A percentile compares a stretch with the other conserved stretches of the same genome.
These are phyloP conservation scores for Periconia sp. DNA, from an alignment of 2,329 filamentous ascomycete species.

Conservation along the genomic window DNA sequence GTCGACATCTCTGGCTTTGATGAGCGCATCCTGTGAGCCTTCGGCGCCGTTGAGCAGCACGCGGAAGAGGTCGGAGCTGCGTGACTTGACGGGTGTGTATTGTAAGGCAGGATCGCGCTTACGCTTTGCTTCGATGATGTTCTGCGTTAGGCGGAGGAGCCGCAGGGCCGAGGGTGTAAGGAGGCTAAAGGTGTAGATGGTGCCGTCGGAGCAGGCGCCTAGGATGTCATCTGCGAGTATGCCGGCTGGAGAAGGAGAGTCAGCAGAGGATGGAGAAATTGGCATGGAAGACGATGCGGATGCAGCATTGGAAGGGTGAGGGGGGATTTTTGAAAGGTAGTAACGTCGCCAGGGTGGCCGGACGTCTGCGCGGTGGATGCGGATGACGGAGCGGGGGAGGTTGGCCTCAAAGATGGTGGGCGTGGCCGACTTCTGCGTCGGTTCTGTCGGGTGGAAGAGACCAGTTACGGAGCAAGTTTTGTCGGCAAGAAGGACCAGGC, in stretches of 20 bases:
- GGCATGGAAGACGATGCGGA: no score
- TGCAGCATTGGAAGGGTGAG: slow-evolving; percentile 4
- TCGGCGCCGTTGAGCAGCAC: slow-evolving; percentile 25
- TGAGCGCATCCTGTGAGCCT: slow-evolving; percentile 18
- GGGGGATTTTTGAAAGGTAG: background rate
- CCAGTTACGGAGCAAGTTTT: slow-evolving; percentile 34
- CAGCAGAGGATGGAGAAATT: slow-evolving; percentile 16
- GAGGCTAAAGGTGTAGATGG: slow-evolving; percentile 62
- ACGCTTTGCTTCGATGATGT: slow-evolving; percentile 49
- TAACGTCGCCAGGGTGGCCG: slow-evolving; percentile 38
- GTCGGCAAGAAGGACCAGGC: slow-evolving; percentile 36
- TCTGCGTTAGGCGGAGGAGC: slow-evolving; percentile 73
- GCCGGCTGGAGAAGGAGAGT: slow-evolving; percentile 17
- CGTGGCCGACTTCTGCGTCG: slow-evolving; percentile 25
- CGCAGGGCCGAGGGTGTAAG: slow-evolving; percentile 65
- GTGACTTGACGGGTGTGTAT: slow-evolving; percentile 13
- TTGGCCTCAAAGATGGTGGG: slow-evolving; percentile 45
- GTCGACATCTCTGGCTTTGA: slow-evolving; percentile 26
- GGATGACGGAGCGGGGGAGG: slow-evolving; percentile 45
- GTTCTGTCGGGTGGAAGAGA: slow-evolving; percentile 26
- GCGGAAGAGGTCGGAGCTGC: slow-evolving; percentile 21
- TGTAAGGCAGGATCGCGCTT: slow-evolving; percentile 14
- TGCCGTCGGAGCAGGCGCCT: slow-evolving; percentile 55
- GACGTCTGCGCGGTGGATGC: slow-evolving; percentile 55
- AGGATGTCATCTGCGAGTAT: slow-evolving; percentile 52